A percentile compares a stretch with the other conserved stretches of the same genome.
Evolutionary conservation across 306 rosid genomes (phyloP).

Genomic region (Lotus japonicus): DNA sequence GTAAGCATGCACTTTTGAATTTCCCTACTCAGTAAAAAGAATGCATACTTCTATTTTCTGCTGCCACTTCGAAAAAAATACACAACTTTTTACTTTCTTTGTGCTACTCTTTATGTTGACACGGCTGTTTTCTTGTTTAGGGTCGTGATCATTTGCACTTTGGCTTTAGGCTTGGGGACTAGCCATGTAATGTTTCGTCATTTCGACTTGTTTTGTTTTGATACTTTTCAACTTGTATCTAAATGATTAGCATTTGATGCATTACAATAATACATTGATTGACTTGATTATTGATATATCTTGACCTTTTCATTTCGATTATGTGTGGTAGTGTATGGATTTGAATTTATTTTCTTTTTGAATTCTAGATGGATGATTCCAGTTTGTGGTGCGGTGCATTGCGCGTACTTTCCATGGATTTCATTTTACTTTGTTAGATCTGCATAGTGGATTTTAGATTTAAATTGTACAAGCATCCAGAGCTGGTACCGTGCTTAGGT

Average conservation of each 20-base stretch:
- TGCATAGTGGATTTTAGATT: conserved; percentile 29
- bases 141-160: conserved; percentile 61
- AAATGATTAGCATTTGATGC: conserved; percentile 5
- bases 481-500: conserved; percentile 20
- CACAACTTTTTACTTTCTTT: conserved; percentile 2
- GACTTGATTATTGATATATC: not conserved
- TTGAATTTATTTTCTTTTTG: conserved; percentile 33
- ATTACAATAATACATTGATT: not conserved
- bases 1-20: not conserved
- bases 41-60: not conserved
- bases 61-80: not conserved
- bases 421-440: conserved; percentile 45
- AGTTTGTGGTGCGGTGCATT: conserved; percentile 49
- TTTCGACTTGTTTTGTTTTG: conserved; percentile 25
- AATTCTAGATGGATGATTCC: conserved; percentile 89
- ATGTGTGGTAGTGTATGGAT: not conserved
- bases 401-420: conserved; percentile 51
- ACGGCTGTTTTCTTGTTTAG: conserved; percentile 58
- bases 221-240: too few species aligned
- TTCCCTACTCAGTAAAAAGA: not conserved
- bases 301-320: conserved; percentile 9
- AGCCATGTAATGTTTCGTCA: conserved; percentile 32
- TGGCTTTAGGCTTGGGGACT: conserved; percentile 59
- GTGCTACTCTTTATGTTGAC: conserved; percentile 34
- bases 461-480: conserved; percentile 21